Evolutionary conservation across 495 filamentous ascomycete genomes (phyloP).

Genomic region (Eremomyces bilateralis): DNA sequence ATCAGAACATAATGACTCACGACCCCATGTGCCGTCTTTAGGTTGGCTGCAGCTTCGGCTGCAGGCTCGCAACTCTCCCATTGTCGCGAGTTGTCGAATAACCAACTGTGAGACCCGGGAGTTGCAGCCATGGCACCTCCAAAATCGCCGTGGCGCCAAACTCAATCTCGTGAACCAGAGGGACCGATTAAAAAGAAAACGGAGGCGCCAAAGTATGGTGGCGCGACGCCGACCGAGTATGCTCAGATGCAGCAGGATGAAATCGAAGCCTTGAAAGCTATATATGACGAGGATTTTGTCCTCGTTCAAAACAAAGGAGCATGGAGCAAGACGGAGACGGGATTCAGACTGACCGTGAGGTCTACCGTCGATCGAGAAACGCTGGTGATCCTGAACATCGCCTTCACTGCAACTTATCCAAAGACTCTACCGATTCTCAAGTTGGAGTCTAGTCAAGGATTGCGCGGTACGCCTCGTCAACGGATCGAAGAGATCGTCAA

Average conservation of each 20-base stretch:
- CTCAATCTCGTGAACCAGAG: conserved; percentile 1
- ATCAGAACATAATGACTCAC: no score
- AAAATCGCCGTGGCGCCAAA: conserved; percentile 17
- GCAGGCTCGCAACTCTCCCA: no score
- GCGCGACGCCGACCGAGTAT: conserved; percentile 23
- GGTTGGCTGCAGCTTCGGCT: no score
- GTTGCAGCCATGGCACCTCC: conserved; percentile 15
- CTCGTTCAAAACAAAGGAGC: conserved; percentile 52
- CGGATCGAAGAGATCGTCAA: conserved; percentile 49
- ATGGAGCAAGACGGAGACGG: conserved; percentile 69
- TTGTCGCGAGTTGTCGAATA: no score
- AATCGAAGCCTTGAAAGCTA: conserved; percentile 65
- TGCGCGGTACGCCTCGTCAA: conserved; percentile 40
- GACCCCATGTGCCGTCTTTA: no score
- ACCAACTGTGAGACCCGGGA: neutral
- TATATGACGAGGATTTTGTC: conserved; percentile 80
- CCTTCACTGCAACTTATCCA: conserved; percentile 79
- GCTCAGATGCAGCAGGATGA: conserved; percentile 71
- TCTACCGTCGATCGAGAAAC: conserved; percentile 46
- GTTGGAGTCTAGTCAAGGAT: conserved; percentile 35
- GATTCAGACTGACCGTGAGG: conserved; percentile 59
- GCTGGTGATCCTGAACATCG: conserved; percentile 39
- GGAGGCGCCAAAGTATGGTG: conserved; percentile 1
- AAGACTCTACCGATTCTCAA: conserved; percentile 59
- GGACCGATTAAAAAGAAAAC: conserved; percentile 3